Base-by-base conservation (phyloP, 2,329 filamentous ascomycete species). In the Trichoderma atroviride region DNA sequence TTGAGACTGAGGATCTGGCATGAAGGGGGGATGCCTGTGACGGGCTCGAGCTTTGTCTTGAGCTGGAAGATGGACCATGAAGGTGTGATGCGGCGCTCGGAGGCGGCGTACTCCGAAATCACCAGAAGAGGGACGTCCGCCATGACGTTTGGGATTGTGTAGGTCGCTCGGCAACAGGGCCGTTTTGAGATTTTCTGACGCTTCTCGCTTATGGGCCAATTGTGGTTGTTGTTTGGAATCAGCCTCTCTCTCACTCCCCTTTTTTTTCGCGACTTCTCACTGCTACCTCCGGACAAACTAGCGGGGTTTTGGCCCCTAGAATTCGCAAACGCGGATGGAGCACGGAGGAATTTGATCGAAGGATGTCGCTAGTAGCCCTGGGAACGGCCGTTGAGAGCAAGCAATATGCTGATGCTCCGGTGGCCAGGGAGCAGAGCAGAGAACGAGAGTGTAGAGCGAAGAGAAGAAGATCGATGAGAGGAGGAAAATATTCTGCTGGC, bases 21-120 rank as follows among this genome's bases (percentile, higher is more conserved):
- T 35, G 86, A 87, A 13, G 94, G 92, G 19, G 96, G 95, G 47
- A 98, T 89, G 71, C 96, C 96, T 2, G 95, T 98, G 81, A 98
- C 90, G 71, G 93, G 91, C 81, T 98, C 95, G 63, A 99, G 89
- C 80, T 96, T 96, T 65, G 86, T 82, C 83, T 95, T 97, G 75
- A 98, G 86, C 75, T 93, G 90, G 68, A 87, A 85, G 77, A 99
- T 91, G 71, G 91, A 91, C 96, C 96, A 99, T 74, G 94, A 91
- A 16, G 95, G 95, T 31, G 93, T 95, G 79, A 98, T 89, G 74
- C 96, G 92, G 71, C 95, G 92, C 82, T 99, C 96, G 63, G 93
- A 94, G 60, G 90, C 88, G 59, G 91, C 86, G 80, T 91, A 92
- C 71, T 93, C 90, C 63, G 92, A 95, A 71, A 87, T 87, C 76